phyloP scores from a whole-genome alignment of 345 rosid genomes.

The Erodium maritimum region DNA sequence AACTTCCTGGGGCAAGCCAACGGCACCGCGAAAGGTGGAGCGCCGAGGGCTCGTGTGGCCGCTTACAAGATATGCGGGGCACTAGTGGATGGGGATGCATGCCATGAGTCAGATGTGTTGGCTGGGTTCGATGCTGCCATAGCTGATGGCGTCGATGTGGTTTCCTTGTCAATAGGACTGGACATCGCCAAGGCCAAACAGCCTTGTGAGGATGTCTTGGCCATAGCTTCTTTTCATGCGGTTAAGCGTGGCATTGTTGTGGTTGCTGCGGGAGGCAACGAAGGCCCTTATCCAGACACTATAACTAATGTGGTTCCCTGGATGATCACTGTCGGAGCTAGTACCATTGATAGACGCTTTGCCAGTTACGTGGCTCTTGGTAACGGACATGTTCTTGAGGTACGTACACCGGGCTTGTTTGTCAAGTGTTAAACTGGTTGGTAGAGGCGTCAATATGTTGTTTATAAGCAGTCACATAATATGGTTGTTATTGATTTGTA shows the following conservation, averaged over 20 bases:
- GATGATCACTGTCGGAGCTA: conserved; percentile 38
- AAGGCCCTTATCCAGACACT: conserved; percentile 14
- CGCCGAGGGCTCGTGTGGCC: conserved; percentile 51
- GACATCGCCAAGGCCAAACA: neutral
- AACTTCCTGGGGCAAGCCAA: conserved; percentile 29
- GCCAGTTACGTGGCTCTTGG: conserved; percentile 8
- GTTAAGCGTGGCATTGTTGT: conserved; percentile 23
- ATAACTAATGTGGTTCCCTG: conserved; percentile 32
- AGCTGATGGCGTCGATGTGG: conserved; percentile 40
- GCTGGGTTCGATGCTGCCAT: conserved; percentile 49
- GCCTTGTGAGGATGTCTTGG: conserved; percentile 2
- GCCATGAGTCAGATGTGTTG: conserved; percentile 48
- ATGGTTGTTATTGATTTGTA: no score
- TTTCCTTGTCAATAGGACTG: conserved; percentile 35
- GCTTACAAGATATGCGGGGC: conserved; percentile 57
- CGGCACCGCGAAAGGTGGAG: conserved; percentile 63
- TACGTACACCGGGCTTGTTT: no score
- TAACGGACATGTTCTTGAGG: conserved; percentile 10
- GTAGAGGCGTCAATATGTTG: no score
- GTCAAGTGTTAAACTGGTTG: no score
- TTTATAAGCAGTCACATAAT: no score
- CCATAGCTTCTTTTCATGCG: conserved; percentile 35
- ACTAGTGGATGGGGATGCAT: conserved; percentile 12
- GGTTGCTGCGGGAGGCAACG: conserved; percentile 31
- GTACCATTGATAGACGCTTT: conserved; percentile 24